Base-by-base conservation (phyloP, 352 stramenopile genomes). In the Phytophthora lateralis region DNA sequence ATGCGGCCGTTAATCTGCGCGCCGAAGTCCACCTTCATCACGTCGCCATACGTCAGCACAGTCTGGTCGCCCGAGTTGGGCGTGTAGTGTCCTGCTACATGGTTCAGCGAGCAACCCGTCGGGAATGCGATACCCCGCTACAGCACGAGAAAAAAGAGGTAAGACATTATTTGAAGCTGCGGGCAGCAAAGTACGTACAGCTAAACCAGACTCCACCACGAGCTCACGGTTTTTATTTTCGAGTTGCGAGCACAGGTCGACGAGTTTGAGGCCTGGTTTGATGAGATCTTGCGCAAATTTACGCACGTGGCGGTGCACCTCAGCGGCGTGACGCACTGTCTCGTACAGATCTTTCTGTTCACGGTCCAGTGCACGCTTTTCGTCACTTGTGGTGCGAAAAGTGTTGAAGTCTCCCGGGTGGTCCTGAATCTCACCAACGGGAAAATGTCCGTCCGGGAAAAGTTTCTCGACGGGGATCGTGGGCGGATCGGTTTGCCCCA, bases 21-120 rank as follows among this genome's bases (percentile, higher is more conserved):
- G 17, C 97, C 97, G 78, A 99, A 99, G 74, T 99, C 97, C 20
- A 99, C 50, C 39, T 76, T 99, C 95, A 99, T 99, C 2, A 99
- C 97, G 73, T 99, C 97, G 43, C 96, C 94, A 55, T 99, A 97
- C 29, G 79, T 66, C 11, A 97, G 63, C 17, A 98, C 93, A 8
- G 93, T 98, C 37, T 98, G 72, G 71, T 99, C 97, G 1, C 96
- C 97, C 14, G 69, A 66, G 68, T 99, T 99, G 17, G 97, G 97
- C 37, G 97, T 99, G 76, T 98, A 99, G 73, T 99, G 97, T 6
- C 97, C 97, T 10, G 97, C 97, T 3, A 99, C 93, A 75, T 99
- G 88, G 74, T 99, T 99, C 11, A 99, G 63, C 35, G 83, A 98
- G 67, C 94, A 99, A 37, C 97, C 97, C 6, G 96, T 99, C 3